These are phyloP conservation scores for Bipolaris bicolor DNA, from an alignment of 2,329 filamentous ascomycete species.

Conservation along the genomic window DNA sequence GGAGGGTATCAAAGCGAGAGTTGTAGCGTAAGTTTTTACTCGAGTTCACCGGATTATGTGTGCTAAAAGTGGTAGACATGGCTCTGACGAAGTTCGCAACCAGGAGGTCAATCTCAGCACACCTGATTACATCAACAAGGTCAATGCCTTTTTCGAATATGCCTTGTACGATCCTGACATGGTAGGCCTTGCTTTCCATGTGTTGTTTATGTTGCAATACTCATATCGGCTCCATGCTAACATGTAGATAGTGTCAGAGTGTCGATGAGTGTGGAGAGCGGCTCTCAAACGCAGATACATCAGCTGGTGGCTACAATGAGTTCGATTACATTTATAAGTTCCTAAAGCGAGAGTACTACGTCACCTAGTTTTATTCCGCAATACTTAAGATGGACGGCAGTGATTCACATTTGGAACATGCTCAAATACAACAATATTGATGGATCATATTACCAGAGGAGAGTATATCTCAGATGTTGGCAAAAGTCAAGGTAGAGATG, in stretches of 20 bases:
- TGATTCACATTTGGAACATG: not conserved
- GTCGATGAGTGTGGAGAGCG: slow-evolving; percentile 23
- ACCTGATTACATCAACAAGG: slow-evolving; percentile 9
- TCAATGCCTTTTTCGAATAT: slow-evolving; percentile 30
- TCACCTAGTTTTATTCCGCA: slow-evolving; percentile 3
- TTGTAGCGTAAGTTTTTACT: slow-evolving; percentile 21
- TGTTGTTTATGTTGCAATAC: not conserved
- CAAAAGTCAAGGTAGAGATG: too few species aligned
- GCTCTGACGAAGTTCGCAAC: slow-evolving; percentile 23
- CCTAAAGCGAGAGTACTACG: slow-evolving; percentile 34
- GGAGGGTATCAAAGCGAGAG: slow-evolving; percentile 15
- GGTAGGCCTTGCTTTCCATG: slow-evolving; percentile 14
- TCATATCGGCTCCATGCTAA: not conserved
- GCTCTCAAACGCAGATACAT: slow-evolving; percentile 1
- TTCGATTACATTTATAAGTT: slow-evolving; percentile 24
- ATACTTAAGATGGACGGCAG: not conserved
- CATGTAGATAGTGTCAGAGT: slow-evolving; percentile 22
- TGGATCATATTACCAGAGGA: not conserved
- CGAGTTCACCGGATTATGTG: too few species aligned
- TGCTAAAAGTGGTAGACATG: slow-evolving; percentile 25
- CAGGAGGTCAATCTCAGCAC: slow-evolving; percentile 4
- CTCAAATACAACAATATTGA: not conserved
- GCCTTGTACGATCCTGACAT: slow-evolving; percentile 29
- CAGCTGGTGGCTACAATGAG: slow-evolving; percentile 22
- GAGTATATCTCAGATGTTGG: too few species aligned